These are phyloP conservation scores for Candida germanica DNA, from an alignment of 805 yeast genomes.

Conservation along the genomic window DNA sequence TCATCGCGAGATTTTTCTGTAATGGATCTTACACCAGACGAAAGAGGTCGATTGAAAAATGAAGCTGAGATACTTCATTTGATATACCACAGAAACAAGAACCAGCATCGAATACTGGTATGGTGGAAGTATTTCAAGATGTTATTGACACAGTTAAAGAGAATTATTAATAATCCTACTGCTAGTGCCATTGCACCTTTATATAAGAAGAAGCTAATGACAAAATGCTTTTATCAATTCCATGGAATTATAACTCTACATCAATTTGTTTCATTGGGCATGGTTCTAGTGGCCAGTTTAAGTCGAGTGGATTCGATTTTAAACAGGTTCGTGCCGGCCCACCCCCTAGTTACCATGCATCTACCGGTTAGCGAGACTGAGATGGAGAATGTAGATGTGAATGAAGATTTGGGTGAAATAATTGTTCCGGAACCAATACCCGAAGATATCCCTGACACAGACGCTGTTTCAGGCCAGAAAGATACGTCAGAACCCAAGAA, in stretches of 20 bases:
- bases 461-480: too few species aligned
- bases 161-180: conserved; percentile 19
- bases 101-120: conserved; percentile 66
- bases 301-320: conserved; percentile 22
- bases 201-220: conserved; percentile 27
- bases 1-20: conserved; percentile 7
- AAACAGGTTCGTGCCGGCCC: conserved; percentile 3
- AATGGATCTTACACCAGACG: conserved; percentile 3
- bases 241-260: conserved; percentile 67
- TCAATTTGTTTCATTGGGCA: conserved; percentile 72
- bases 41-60: conserved; percentile 17
- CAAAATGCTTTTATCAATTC: conserved; percentile 55
- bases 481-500: conserved; percentile 9
- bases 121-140: conserved; percentile 79
- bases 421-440: too few species aligned
- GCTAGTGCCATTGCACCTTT: conserved; percentile 2
- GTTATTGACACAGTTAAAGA: conserved; percentile 54
- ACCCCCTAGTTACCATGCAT: too few species aligned
- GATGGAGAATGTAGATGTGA: too few species aligned
- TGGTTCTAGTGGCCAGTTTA: conserved; percentile 58
- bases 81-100: conserved; percentile 65
- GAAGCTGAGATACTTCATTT: conserved; percentile 64
- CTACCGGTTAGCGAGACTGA: too few species aligned
- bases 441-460: too few species aligned
- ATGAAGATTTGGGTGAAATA: conserved; percentile 17